Percentiles rank a stretch among this genome's conserved stretches.
Evolutionary conservation across 345 rosid genomes (phyloP).

Genomic region (Hypericum androsaemum): DNA sequence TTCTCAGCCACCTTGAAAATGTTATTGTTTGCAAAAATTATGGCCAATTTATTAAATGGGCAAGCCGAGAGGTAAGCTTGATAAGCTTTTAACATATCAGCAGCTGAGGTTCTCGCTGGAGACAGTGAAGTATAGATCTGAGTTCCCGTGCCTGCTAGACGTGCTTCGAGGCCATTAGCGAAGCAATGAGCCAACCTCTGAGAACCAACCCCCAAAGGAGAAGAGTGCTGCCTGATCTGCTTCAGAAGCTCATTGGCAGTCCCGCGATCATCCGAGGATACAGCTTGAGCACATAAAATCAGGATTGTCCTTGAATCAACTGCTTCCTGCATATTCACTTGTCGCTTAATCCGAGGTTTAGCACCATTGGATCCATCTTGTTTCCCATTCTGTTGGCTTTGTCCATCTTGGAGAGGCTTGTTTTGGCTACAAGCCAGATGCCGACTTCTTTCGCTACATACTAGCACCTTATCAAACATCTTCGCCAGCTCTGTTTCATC

Average conservation of each 20-base stretch:
- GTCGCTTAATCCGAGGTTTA: constrained; percentile 39
- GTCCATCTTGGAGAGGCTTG: constrained; percentile 7
- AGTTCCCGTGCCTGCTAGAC: constrained; percentile 58
- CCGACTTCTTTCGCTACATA: constrained; percentile 24
- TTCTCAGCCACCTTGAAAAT: constrained; percentile 36
- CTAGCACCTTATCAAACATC: constrained; percentile 53
- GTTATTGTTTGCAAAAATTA: constrained; percentile 46
- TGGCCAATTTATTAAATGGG: constrained; percentile 73
- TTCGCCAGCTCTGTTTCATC: background rate
- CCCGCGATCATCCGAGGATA: constrained; percentile 59
- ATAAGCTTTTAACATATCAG: constrained; percentile 71
- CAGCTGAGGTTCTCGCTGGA: constrained; percentile 58
- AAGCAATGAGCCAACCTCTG: constrained; percentile 84
- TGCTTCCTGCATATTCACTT: constrained; percentile 47
- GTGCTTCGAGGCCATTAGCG: constrained; percentile 75
- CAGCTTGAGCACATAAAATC: constrained; percentile 77
- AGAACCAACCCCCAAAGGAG: constrained; percentile 72
- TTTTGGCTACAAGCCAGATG: constrained; percentile 11
- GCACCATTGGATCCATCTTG: constrained; percentile 37
- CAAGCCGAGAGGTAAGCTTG: constrained; percentile 57
- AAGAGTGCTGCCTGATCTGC: constrained; percentile 73
- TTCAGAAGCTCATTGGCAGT: constrained; percentile 59
- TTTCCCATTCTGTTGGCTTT: constrained; percentile 19
- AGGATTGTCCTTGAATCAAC: constrained; percentile 75
- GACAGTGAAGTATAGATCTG: constrained; percentile 54